Conservation (phyloP, 148 eudicot species). For the Fallopia convolvulus region DNA sequence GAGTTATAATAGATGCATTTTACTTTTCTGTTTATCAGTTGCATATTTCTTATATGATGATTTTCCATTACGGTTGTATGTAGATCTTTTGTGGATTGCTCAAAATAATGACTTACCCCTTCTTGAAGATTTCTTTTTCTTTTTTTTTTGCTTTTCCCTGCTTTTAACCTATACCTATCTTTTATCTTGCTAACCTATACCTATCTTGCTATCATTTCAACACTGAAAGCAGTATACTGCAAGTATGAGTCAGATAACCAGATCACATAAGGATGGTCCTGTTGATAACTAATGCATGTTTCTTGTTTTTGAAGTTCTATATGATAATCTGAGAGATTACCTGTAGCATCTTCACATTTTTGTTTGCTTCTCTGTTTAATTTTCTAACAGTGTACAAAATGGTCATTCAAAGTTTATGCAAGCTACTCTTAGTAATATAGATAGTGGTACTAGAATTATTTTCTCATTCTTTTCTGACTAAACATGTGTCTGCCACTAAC, state of each 20-base stretch:
- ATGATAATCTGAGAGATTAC: not conserved
- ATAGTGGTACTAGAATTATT: not conserved
- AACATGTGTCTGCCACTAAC: slow-evolving; percentile 2
- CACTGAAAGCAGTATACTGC: not conserved
- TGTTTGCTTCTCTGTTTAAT: not conserved
- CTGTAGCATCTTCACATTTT: not conserved
- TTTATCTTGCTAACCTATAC: not conserved
- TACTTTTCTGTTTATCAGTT: not conserved
- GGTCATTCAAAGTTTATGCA: not conserved
- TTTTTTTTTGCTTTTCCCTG: not conserved
- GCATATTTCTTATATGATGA: not conserved
- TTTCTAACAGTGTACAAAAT: not conserved
- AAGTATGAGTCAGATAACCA: not conserved
- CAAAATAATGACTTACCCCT: not conserved
- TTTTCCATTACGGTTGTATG: not conserved
- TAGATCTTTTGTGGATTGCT: not conserved
- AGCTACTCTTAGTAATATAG: not conserved
- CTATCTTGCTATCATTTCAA: not conserved
- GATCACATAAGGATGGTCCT: not conserved
- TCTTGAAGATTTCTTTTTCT: not conserved
- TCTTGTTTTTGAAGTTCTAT: not conserved
- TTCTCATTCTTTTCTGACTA: not conserved
- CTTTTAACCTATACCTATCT: not conserved
- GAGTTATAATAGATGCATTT: not conserved
- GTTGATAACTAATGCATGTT: not conserved